Base-by-base conservation (phyloP, 495 filamentous ascomycete genomes). In the Hypoxylon crocopeplum region DNA sequence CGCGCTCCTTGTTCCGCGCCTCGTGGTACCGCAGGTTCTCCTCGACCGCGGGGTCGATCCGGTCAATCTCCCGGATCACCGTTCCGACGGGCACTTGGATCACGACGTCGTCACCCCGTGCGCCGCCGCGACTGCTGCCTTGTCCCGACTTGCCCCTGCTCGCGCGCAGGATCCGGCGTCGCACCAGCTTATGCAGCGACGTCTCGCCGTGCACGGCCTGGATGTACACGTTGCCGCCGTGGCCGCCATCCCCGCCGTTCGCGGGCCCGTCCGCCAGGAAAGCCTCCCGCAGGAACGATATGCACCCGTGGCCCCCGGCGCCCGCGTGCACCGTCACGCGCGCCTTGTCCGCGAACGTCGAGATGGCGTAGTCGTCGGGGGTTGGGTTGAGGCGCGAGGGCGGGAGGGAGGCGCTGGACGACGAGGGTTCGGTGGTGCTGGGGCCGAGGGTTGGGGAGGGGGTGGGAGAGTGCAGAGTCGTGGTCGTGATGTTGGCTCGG, bases 181-280 rank as follows among this genome's bases (percentile, higher is more conserved):
- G 83, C 7, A 89, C 88, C 11, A 98, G 82, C 72, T 97, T 98
- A 72, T 98, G 92, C 47, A 98, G 75, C 54, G 90, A 94, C 0
- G 90, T 97, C 69, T 97, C 86, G 51, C 91, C 91, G 34, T 87
- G 86, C 7, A 96, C 86, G 3, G 94, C 93, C 72, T 97, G 95
- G 48, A 98, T 94, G 75, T 94, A 98, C 56, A 98, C 77, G 64
- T 87, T 93, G 15, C 94, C 94, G 38, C 94, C 94, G 45, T 82
- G 88, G 11, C 94, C 94, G 22, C 94, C 94, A 71, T 98, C 91
- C 41, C 94, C 94, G 40, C 94, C 95, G 72, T 98, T 97, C n/a
- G 94, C 80, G n/a, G 93, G 93, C 0, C 94, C 94, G 48, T 91
- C 82, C 39, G 85, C 81, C 17, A 97, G 79, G 71, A 85, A 98